Percentiles rank a stretch among this genome's conserved stretches.
phyloP scores from a whole-genome alignment of 768 basidiomycete genomes.

The Tricholoma saponaceum region DNA sequence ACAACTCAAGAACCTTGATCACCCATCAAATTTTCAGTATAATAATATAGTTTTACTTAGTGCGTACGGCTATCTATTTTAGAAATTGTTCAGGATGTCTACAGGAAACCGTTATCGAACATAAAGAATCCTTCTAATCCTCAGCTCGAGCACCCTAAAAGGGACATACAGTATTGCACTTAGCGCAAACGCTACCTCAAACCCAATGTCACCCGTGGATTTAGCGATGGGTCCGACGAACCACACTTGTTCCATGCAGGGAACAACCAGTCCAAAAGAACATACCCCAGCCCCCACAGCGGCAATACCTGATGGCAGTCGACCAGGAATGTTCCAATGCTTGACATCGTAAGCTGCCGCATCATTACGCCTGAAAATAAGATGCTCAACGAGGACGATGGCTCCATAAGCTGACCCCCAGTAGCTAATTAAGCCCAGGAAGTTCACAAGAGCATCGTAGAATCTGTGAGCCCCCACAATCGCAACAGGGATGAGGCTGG shows the following conservation, averaged over 20 bases:
- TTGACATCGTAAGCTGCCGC: conserved; percentile 48
- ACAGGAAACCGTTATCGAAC: background rate
- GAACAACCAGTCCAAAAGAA: conserved; percentile 57
- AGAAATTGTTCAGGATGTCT: background rate
- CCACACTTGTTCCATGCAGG: conserved; percentile 75
- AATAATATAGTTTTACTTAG: too few relatives aligned
- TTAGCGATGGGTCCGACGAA: conserved; percentile 70
- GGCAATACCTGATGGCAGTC: conserved; percentile 65
- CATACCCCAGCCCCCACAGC: conserved; percentile 51
- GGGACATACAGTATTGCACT: conserved; percentile 54
- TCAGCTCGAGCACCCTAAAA: conserved; percentile 48
- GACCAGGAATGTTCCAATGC: conserved; percentile 52
- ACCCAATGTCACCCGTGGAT: conserved; percentile 75
- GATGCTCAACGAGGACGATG: conserved; percentile 66
- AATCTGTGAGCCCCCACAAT: conserved; percentile 75
- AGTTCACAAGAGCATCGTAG: conserved; percentile 66
- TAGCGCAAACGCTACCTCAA: conserved; percentile 63
- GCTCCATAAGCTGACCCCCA: conserved; percentile 61
- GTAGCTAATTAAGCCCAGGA: conserved; percentile 72
- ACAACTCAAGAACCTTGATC: too few relatives aligned
- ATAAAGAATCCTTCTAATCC: conserved; percentile 16
- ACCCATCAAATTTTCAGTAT: too few relatives aligned
- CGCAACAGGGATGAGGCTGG: conserved; percentile 65
- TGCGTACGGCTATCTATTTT: too few relatives aligned
- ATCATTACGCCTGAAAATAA: conserved; percentile 55